Evolutionary conservation across 2,329 filamentous ascomycete species (phyloP), one percentile per base, ranked within the genome.

Genomic region (Trichoderma guizhouense): DNA sequence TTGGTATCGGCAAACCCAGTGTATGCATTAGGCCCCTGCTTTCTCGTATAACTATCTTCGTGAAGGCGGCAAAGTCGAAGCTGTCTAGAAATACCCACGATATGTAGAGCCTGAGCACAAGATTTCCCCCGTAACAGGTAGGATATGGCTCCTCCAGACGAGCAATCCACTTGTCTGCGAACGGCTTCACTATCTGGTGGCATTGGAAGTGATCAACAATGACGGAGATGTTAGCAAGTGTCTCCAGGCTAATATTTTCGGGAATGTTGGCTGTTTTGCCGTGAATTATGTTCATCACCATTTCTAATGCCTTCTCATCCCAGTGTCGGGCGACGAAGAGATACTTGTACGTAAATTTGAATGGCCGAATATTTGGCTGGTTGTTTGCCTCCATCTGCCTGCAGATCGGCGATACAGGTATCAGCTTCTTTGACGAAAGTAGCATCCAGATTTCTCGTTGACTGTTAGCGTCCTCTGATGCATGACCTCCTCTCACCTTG

Each of bases 241-340:
- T 77, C 11, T 84, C 80, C 5, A 86, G 74, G 36, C 75, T 77
- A 1, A 85, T 73, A 0, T 72, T 57, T 30, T 75, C 75, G 1
- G 84, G 83, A 9, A 86, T 78, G 51, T 80, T 78, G 15, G 77
- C 72, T 12, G 78, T 80, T 4, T 79, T 79, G 62, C 81, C 79
- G 75, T 87, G 85, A 12, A 87, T 76, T 15, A 84, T 82, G 69
- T 84, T 81, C 64, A 86, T 76, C 2, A 86, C 66, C 30, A 82
- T 80, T 12, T 80, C 76, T 5, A 86, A 78, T 0, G 83, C 82
- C 11, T 81, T 77, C 7, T 78, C 74, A 69, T 85, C 80, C 64
- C 79, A 78, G 11, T 57, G 30, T 21, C 70, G 57, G 43, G 60
- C 58, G 7, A 24, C 47, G 15, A 72, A 15, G 7, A 74, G 73